Conservation (phyloP, 176 grass and related monocot genomes). For the Areca catechu region DNA sequence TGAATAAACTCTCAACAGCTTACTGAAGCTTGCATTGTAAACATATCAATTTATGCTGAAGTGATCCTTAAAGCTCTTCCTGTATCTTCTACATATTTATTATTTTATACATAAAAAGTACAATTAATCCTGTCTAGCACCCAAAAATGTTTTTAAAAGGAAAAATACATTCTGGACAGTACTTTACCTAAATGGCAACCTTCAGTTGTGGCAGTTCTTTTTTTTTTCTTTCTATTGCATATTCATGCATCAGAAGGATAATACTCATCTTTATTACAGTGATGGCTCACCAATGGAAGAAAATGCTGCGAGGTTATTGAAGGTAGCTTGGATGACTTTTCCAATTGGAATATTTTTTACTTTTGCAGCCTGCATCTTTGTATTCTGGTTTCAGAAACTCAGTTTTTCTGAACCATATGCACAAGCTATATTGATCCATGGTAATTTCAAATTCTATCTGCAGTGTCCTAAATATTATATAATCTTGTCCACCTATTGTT, state of each 20-base stretch:
- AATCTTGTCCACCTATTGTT: neutral
- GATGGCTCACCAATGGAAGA: conserved; percentile 46
- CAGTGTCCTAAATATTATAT: neutral
- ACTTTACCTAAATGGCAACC: neutral
- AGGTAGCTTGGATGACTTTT: conserved; percentile 84
- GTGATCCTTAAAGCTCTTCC: neutral
- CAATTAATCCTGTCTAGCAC: too few relatives aligned
- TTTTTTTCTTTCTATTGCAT: conserved; percentile 11
- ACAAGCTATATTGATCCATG: conserved; percentile 77
- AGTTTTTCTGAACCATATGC: conserved; percentile 70
- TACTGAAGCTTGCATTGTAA: too few relatives aligned
- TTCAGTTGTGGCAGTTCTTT: neutral
- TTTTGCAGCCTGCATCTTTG: conserved; percentile 49
- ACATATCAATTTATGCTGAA: too few relatives aligned
- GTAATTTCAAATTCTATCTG: conserved; percentile 26
- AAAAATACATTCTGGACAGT: neutral
- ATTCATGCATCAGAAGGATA: conserved; percentile 1
- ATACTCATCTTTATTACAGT: conserved; percentile 39
- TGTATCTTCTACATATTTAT: neutral
- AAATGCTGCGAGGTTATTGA: conserved; percentile 52
- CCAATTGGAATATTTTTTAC: conserved; percentile 85
- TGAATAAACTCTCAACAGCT: too few relatives aligned
- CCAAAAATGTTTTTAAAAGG: too few relatives aligned
- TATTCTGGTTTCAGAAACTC: conserved; percentile 65
- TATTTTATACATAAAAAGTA: too few relatives aligned